A percentile compares a stretch with the other conserved stretches of the same genome.
Evolutionary conservation across 768 basidiomycete genomes (phyloP).

Genomic region (Clitopilus hobsonii): DNA sequence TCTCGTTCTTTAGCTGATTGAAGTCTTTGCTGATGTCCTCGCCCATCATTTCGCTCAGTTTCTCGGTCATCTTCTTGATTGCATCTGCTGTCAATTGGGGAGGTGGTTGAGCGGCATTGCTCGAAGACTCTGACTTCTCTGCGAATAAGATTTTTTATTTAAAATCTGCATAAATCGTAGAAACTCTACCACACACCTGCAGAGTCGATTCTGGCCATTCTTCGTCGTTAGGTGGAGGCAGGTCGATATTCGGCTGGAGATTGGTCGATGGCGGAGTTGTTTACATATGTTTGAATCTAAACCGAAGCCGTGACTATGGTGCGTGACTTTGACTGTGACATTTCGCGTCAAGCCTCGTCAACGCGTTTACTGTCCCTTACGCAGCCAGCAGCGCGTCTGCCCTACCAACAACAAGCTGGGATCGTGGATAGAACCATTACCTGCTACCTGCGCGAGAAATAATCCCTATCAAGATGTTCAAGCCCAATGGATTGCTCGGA

Average conservation of each 20-base stretch:
- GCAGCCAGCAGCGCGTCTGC: background rate
- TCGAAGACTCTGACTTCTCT: background rate
- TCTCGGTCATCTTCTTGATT: slow-evolving; percentile 51
- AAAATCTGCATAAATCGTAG: background rate
- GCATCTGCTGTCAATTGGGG: slow-evolving; percentile 31
- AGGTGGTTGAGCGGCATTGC: background rate
- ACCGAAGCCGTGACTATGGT: too few relatives aligned
- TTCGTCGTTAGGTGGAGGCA: too few relatives aligned
- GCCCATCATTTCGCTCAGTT: slow-evolving; percentile 54
- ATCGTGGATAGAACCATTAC: background rate
- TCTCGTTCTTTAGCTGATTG: slow-evolving; percentile 38
- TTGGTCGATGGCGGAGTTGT: too few relatives aligned
- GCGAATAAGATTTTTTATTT: background rate
- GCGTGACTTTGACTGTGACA: background rate
- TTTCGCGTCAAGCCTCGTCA: background rate
- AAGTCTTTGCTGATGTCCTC: slow-evolving; percentile 28
- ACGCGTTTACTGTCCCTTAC: too few relatives aligned
- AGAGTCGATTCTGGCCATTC: background rate
- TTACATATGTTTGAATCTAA: background rate
- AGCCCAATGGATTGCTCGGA: slow-evolving; percentile 16
- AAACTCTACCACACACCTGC: background rate
- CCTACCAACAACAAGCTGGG: background rate
- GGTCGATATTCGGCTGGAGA: too few relatives aligned
- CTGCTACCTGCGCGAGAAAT: too few relatives aligned
- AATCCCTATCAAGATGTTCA: too few relatives aligned